phyloP scores from a whole-genome alignment of 495 filamentous ascomycete species.

The Penicillium simplicissimum region DNA sequence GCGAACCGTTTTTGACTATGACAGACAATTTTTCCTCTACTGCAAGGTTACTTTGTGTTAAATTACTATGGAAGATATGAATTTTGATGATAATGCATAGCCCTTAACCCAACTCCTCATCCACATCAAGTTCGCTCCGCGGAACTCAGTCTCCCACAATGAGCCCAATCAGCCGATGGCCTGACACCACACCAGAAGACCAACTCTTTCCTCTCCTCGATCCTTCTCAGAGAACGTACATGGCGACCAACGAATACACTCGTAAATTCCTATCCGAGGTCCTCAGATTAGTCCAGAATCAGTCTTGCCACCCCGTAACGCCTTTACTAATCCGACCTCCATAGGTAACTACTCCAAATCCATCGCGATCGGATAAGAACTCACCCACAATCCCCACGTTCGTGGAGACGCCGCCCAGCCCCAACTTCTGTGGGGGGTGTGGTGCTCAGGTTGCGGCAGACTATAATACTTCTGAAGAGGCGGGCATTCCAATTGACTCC shows the following conservation, averaged over 20 bases:
- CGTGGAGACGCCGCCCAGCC: constrained; percentile 25
- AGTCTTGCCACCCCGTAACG: constrained; percentile 8
- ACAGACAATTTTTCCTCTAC: too few relatives aligned
- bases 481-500: not conserved
- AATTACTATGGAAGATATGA: too few relatives aligned
- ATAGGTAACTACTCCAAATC: not conserved
- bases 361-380: constrained; percentile 21
- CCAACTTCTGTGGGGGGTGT: constrained; percentile 23
- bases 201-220: not conserved
- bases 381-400: constrained; percentile 30
- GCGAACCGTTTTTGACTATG: too few relatives aligned
- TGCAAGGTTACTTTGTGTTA: too few relatives aligned
- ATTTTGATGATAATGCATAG: too few relatives aligned
- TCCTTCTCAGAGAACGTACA: not conserved
- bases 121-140: too few relatives aligned
- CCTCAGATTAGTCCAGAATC: constrained; percentile 14
- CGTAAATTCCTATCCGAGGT: constrained; percentile 21
- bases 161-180: not conserved
- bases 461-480: constrained; percentile 16
- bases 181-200: not conserved
- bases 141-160: constrained; percentile 9
- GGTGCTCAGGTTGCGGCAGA: not conserved
- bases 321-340: not conserved
- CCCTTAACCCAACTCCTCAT: too few relatives aligned
- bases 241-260: not conserved